phyloP scores from a whole-genome alignment of 495 filamentous ascomycete species.

The Antarctomyces pellizariae region DNA sequence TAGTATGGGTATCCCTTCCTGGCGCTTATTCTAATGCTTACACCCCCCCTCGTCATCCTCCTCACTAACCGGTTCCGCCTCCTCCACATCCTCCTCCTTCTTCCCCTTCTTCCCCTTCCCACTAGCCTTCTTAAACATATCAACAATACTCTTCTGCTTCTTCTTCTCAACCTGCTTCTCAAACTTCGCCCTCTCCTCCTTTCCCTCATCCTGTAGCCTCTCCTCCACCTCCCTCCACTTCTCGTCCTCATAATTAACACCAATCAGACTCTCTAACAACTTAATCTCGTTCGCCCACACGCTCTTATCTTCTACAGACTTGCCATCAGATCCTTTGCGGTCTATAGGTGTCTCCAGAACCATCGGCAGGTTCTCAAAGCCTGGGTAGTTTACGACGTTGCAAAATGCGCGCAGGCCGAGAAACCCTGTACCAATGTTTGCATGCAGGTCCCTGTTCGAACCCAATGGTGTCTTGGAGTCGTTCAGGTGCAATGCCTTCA shows the following conservation, averaged over 20 bases:
- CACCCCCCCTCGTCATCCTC: constrained; percentile 7
- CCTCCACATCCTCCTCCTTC: constrained; percentile 13
- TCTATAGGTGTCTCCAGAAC: constrained; percentile 89
- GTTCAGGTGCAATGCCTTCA: constrained; percentile 76
- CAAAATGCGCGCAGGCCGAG: constrained; percentile 76
- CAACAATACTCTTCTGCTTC: constrained; percentile 20
- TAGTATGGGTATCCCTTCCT: too few species aligned
- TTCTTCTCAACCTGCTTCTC: constrained; percentile 57
- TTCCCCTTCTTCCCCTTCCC: constrained; percentile 29
- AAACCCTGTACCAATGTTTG: constrained; percentile 86
- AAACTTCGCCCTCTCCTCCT: constrained; percentile 43
- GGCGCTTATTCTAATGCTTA: too few species aligned
- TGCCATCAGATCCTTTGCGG: constrained; percentile 26
- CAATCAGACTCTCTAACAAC: constrained; percentile 69
- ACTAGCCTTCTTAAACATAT: constrained; percentile 19
- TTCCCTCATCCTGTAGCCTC: constrained; percentile 41
- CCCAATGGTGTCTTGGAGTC: constrained; percentile 73
- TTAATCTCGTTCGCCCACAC: constrained; percentile 78
- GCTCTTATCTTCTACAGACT: constrained; percentile 40
- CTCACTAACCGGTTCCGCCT: constrained; percentile 8
- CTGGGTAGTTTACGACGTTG: constrained; percentile 63
- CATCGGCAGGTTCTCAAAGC: constrained; percentile 65
- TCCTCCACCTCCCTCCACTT: constrained; percentile 42
- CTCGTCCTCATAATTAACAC: constrained; percentile 44
- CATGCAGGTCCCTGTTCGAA: constrained; percentile 65